These are phyloP conservation scores for Coniferiporia weirii DNA, from an alignment of 1,284 basidiomycete species.

Conservation along the genomic window DNA sequence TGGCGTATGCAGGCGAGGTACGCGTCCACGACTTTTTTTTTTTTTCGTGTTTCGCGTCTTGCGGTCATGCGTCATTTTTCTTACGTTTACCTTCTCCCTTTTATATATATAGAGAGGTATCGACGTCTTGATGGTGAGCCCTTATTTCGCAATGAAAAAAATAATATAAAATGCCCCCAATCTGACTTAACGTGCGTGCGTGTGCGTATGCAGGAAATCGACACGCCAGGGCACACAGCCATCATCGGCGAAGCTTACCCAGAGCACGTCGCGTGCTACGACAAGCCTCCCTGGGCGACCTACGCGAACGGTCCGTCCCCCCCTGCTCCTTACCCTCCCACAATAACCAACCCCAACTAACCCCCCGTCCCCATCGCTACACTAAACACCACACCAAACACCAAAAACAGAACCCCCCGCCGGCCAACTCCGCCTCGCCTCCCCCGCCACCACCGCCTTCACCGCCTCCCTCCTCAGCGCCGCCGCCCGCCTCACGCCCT, in stretches of 20 bases:
- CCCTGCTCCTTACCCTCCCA: conserved; percentile 4
- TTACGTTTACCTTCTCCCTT: background rate
- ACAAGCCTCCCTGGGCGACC: conserved; percentile 24
- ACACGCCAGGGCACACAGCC: conserved; percentile 50
- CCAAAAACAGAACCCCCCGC: conserved; percentile 78
- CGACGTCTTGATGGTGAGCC: conserved; percentile 56
- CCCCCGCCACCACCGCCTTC: conserved; percentile 38
- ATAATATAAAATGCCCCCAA: too few species aligned
- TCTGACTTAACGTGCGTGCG: background rate
- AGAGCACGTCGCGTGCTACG: conserved; percentile 41
- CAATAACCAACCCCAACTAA: background rate
- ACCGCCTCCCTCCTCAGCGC: conserved; percentile 41
- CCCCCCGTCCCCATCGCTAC: background rate
- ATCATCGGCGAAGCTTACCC: conserved; percentile 38
- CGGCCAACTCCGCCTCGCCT: conserved; percentile 73
- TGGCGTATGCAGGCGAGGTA: conserved; percentile 68
- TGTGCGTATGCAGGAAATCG: conserved; percentile 44
- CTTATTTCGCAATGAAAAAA: background rate
- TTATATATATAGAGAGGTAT: conserved; percentile 63
- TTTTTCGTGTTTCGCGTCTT: too few species aligned
- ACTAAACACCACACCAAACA: too few species aligned
- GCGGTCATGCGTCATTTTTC: too few species aligned
- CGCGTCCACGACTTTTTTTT: conserved; percentile 24
- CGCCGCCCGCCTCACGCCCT: conserved; percentile 44
- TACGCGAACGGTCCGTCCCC: conserved; percentile 27